A percentile compares a stretch with the other conserved stretches of the same genome.
These are phyloP conservation scores for Colletotrichum sp. DNA, from an alignment of 2,329 filamentous ascomycete genomes.

Conservation along the genomic window DNA sequence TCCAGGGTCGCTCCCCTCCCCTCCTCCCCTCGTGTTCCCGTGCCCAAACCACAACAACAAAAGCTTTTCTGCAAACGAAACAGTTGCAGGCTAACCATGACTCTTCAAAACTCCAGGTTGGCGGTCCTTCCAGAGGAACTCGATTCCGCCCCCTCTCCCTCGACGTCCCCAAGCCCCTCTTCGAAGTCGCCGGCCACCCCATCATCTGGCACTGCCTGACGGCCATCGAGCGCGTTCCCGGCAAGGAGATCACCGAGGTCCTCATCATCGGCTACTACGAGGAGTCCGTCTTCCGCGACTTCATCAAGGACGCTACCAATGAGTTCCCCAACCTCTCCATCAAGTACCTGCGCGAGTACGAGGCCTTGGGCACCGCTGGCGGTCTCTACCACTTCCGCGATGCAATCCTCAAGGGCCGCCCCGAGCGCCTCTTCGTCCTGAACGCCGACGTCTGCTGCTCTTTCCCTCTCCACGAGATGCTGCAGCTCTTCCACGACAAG, in stretches of 20 bases:
- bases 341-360: constrained; percentile 97
- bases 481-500: constrained; percentile 90
- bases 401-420: constrained; percentile 93
- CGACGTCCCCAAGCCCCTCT: constrained; percentile 97
- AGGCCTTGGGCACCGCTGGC: constrained; percentile 92
- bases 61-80: constrained; percentile 6
- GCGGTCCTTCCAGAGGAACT: constrained; percentile 93
- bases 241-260: constrained; percentile 83
- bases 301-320: constrained; percentile 88
- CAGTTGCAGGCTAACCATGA: constrained; percentile 29
- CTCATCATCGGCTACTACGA: constrained; percentile 99
- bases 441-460: constrained; percentile 99
- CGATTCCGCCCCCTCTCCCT: constrained; percentile 94
- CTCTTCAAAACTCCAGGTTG: constrained; percentile 66
- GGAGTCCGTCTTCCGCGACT: constrained; percentile 94
- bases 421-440: constrained; percentile 94
- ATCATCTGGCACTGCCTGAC: constrained; percentile 98
- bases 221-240: constrained; percentile 87
- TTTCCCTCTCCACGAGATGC: constrained; percentile 95
- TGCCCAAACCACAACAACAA: background rate
- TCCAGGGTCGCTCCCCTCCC: background rate
- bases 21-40: constrained; percentile 20
- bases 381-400: constrained; percentile 99
- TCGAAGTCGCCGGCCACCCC: constrained; percentile 96
- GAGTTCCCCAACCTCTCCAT: constrained; percentile 89